These are phyloP conservation scores for Aspergillus sparsus DNA, from an alignment of 495 filamentous ascomycete genomes.

Conservation along the genomic window DNA sequence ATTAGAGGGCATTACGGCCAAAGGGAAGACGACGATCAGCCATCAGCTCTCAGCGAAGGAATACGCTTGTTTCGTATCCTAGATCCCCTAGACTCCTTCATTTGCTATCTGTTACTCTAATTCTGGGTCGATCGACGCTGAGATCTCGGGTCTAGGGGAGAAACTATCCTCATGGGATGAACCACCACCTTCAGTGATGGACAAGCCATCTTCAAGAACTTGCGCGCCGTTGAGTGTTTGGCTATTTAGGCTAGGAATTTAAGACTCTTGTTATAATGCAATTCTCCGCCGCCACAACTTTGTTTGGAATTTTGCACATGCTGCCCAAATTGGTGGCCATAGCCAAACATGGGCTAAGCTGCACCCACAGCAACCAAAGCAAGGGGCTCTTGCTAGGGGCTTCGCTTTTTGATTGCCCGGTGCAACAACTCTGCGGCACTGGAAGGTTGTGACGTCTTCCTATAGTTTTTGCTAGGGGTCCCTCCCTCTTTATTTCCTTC, in stretches of 20 bases:
- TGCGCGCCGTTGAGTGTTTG: slow-evolving; percentile 6
- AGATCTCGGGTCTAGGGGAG: not conserved
- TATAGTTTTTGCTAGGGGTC: slow-evolving; percentile 17
- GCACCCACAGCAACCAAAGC: slow-evolving; percentile 29
- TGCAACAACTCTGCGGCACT: slow-evolving; percentile 22
- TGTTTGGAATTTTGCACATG: slow-evolving; percentile 25
- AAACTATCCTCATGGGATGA: not conserved
- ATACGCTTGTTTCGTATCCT: slow-evolving; percentile 6
- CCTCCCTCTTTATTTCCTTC: slow-evolving; percentile 18
- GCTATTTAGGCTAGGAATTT: slow-evolving; percentile 20
- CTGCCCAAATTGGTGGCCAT: slow-evolving; percentile 20
- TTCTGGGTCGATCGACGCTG: not conserved
- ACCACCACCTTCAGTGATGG: slow-evolving; percentile 10
- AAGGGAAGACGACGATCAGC: slow-evolving; percentile 4
- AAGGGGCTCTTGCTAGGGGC: slow-evolving; percentile 30
- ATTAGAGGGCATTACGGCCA: not conserved
- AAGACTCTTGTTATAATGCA: slow-evolving; percentile 19
- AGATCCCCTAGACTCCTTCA: slow-evolving; percentile 22
- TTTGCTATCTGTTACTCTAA: slow-evolving; percentile 10
- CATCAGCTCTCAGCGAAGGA: slow-evolving; percentile 11
- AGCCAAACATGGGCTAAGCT: slow-evolving; percentile 23
- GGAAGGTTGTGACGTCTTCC: slow-evolving; percentile 21
- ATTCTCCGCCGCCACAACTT: slow-evolving; percentile 20
- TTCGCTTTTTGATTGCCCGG: slow-evolving; percentile 29
- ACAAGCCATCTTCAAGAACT: slow-evolving; percentile 18